Conservation (phyloP, 2,329 filamentous ascomycete species). For the Fusarium vanettenii region DNA sequence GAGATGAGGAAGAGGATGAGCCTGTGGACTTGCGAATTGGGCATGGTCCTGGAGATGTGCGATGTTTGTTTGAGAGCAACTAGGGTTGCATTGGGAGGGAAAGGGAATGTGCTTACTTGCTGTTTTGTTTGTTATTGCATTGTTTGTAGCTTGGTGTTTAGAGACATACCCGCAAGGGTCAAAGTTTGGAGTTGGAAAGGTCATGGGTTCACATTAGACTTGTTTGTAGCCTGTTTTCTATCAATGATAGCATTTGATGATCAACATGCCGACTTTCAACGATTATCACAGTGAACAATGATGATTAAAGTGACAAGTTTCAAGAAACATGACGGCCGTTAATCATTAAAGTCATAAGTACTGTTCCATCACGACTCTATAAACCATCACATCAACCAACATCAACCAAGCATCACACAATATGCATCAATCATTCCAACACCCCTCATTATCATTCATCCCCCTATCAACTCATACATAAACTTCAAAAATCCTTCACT, state of each 20-base stretch:
- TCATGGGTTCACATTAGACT: neutral
- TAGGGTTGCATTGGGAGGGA: neutral
- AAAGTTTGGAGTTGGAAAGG: neutral
- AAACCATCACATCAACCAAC: neutral
- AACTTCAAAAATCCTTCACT: slow-evolving; percentile 23
- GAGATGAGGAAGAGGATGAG: neutral
- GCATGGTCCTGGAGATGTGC: neutral
- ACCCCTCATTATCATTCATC: slow-evolving; percentile 1
- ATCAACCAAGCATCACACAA: neutral
- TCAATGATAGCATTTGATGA: neutral
- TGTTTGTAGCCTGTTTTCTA: neutral
- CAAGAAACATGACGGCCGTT: neutral
- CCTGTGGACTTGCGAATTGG: neutral
- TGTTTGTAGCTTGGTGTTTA: neutral
- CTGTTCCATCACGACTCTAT: neutral
- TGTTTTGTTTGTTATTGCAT: neutral
- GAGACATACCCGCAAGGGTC: neutral
- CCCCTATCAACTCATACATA: slow-evolving; percentile 29
- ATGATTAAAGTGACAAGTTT: neutral
- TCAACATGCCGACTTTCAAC: neutral
- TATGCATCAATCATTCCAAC: neutral
- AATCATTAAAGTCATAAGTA: neutral
- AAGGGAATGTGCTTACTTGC: neutral
- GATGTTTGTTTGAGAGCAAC: neutral
- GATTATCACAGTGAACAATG: neutral